Evolutionary conservation across 2,329 filamentous ascomycete genomes (phyloP).

Genomic region (Penicillium crustosum): DNA sequence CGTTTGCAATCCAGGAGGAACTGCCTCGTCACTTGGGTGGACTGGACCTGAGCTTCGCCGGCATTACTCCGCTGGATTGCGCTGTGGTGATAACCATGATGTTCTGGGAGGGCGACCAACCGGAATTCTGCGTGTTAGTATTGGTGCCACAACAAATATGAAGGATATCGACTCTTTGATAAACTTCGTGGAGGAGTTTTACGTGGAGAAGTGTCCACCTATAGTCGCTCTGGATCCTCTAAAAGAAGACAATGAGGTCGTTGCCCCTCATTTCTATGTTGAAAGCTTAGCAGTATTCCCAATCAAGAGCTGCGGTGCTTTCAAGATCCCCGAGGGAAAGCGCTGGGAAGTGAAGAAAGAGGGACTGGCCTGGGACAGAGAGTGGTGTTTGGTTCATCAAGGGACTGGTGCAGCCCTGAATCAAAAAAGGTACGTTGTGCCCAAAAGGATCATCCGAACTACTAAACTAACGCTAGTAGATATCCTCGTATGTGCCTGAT

Average conservation of each 20-base stretch:
- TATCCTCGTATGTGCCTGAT: conserved; percentile 79
- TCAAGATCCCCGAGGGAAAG: conserved; percentile 61
- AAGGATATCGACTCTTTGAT: conserved; percentile 72
- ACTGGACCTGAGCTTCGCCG: conserved; percentile 77
- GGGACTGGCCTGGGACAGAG: conserved; percentile 89
- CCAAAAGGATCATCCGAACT: background rate
- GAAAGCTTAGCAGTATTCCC: conserved; percentile 75
- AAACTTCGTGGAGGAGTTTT: conserved; percentile 70
- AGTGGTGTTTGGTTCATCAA: conserved; percentile 91
- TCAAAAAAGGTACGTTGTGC: conserved; percentile 71
- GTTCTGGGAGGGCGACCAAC: conserved; percentile 82
- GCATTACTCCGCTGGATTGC: conserved; percentile 81
- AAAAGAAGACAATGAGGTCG: conserved; percentile 10
- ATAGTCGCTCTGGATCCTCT: conserved; percentile 19
- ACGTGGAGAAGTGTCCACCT: conserved; percentile 43
- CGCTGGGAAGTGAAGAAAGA: conserved; percentile 77
- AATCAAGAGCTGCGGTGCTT: conserved; percentile 90
- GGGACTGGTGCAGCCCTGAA: conserved; percentile 81
- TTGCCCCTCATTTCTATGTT: conserved; percentile 50
- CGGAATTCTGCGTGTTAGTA: conserved; percentile 78
- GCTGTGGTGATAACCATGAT: conserved; percentile 81
- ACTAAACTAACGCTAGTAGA: background rate
- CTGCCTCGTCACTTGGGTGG: conserved; percentile 70
- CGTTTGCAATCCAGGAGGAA: conserved; percentile 86
- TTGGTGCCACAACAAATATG: conserved; percentile 85